Evolutionary conservation across 495 filamentous ascomycete species (phyloP).

Genomic region (Hypomontagnella monticulosa): DNA sequence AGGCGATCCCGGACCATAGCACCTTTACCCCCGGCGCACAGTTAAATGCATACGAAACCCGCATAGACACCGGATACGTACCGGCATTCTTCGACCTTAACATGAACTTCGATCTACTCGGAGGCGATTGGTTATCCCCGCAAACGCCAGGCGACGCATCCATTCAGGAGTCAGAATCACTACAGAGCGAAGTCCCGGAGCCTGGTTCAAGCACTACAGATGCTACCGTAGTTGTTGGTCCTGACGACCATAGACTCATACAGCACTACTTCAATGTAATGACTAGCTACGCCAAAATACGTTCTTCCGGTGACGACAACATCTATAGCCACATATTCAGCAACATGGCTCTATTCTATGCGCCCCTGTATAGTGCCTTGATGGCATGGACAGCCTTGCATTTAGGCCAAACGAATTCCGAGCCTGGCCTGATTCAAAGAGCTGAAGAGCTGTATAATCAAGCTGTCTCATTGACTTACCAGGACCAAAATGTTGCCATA

Average conservation of each 20-base stretch:
- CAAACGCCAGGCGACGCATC: conserved; percentile 14
- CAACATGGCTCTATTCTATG: conserved; percentile 30
- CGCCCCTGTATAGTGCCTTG: conserved; percentile 24
- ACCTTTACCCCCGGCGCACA: conserved; percentile 7
- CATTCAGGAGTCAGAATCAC: conserved; percentile 6
- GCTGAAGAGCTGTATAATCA: conserved; percentile 26
- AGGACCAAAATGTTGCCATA: conserved; percentile 23
- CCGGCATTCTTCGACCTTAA: conserved; percentile 34
- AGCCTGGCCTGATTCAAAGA: conserved; percentile 25
- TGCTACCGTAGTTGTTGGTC: conserved; percentile 16
- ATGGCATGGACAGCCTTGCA: conserved; percentile 33
- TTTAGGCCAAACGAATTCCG: conserved; percentile 21
- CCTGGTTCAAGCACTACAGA: conserved; percentile 10
- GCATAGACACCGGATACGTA: conserved; percentile 10
- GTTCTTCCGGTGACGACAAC: conserved; percentile 24
- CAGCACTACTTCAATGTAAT: conserved; percentile 34
- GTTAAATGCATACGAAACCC: conserved; percentile 12
- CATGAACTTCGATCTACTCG: conserved; percentile 31
- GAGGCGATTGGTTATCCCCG: conserved; percentile 23
- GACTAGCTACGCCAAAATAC: conserved; percentile 32
- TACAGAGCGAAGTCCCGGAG: conserved; percentile 7
- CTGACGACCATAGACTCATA: conserved; percentile 27
- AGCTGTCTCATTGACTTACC: conserved; percentile 14
- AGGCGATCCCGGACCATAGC: conserved; percentile 7
- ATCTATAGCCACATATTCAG: conserved; percentile 32